Conservation (phyloP, 2,329 filamentous ascomycete genomes). For the Metarhizium humberi region DNA sequence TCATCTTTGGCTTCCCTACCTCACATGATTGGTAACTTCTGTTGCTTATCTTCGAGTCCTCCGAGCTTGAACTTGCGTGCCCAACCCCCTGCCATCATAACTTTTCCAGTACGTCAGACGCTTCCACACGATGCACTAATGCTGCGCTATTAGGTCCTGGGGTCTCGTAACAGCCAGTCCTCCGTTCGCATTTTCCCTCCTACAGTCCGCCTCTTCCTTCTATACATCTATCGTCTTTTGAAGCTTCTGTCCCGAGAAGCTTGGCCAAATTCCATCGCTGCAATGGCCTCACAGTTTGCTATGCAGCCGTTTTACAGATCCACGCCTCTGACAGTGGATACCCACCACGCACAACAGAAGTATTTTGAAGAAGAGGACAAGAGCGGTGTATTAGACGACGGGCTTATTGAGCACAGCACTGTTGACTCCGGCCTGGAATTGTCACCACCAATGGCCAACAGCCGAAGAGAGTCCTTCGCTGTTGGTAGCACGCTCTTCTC, state of each 20-base stretch:
- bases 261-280: slow-evolving; percentile 7
- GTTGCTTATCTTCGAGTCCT: background rate
- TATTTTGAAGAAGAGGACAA: slow-evolving; percentile 52
- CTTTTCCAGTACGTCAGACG: background rate
- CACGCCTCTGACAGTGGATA: slow-evolving; percentile 43
- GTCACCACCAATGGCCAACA: slow-evolving; percentile 53
- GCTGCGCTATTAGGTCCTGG: background rate
- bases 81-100: background rate
- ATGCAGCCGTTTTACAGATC: slow-evolving; percentile 44
- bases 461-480: slow-evolving; percentile 55
- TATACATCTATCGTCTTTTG: background rate
- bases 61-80: background rate
- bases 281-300: slow-evolving; percentile 41
- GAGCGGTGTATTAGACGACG: slow-evolving; percentile 47
- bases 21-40: background rate
- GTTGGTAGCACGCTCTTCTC: slow-evolving; percentile 50
- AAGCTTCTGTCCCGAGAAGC: background rate
- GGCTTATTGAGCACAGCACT: slow-evolving; percentile 48
- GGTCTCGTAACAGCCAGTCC: background rate
- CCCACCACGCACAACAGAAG: slow-evolving; percentile 39
- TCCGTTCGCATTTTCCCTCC: background rate
- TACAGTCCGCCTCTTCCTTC: background rate
- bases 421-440: slow-evolving; percentile 54
- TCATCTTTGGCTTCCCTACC: background rate
- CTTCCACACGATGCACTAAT: background rate